Evolutionary conservation across 352 stramenopile species (phyloP), one percentile per base, ranked within the genome.

Genomic region (Phytophthora pseudosyringae): DNA sequence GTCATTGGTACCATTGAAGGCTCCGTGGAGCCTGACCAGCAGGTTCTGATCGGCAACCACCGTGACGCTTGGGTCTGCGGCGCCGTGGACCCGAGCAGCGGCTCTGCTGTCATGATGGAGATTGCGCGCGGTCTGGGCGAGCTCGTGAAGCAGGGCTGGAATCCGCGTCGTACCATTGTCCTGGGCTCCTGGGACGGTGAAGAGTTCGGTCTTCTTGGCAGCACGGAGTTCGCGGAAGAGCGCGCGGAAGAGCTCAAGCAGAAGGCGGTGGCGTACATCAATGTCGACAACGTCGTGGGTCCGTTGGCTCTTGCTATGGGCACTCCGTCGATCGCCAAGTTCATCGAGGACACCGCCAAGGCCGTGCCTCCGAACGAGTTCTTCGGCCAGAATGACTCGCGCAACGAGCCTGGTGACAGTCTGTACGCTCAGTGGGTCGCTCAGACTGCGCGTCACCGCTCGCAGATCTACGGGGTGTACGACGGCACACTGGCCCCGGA

Each of bases 51-150:
- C 4, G 80, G 84, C 18, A 95, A 93, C 66, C 86, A 95, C 52
- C 71, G 86, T 11, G 86, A 95, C 60, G 86, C 84, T 1, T 94
- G 86, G 86, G 78, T 93, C 3, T 92, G 84, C 50, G 86, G 85
- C 16, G 86, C 82, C 3, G 76, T 78, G 1, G 86, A 93, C 64
- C 86, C 84, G 5, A 89, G 84, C 59, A 86, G 64, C 18, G 86
- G 82, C 4, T 91, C 84, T 5, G 70, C 81, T 2, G 43, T 67
- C 6, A 46, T 93, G 43, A 47, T 94, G 13, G 86, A 94, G 69
- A 76, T 93, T 8, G 84, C 81, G 12, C 75, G 73, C 8, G 73
- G 74, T 8, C 59, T 93, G 13, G 79, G 81, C 6, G 45, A 60
- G 8, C 54, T 95, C 11, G 32, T 91, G 6, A 43, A 71, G 21